Evolutionary conservation across 768 basidiomycete species (phyloP), one percentile per base, ranked within the genome.

Genomic region (Sutorius australiensis): DNA sequence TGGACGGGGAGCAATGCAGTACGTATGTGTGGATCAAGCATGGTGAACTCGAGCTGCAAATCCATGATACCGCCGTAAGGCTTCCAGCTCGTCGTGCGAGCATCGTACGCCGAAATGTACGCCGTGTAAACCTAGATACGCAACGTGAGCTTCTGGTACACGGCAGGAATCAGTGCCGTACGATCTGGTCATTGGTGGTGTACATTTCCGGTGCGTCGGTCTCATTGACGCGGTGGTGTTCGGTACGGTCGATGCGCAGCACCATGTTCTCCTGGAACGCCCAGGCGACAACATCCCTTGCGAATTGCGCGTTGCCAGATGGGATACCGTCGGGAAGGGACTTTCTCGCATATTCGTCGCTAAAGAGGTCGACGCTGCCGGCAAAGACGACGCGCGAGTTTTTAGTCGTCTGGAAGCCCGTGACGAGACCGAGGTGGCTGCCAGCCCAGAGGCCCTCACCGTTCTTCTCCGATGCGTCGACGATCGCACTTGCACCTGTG

Each of bases 21-120:
- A 33, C 97, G 91, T 54, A 98, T 75, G 69, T 97, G 94, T 1
- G 97, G 97, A 69, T 99, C 97, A 37, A 99, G 83, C 97, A 99
- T 99, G 19, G 93, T 95, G 67, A 98, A 98, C 61, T 95, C 95
- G 46, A 98, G 77, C 62, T 98, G 95, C 28, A 98, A 66, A 67
- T 98, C 97, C 11, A 73, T 68, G 46, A 92, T 68, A 31, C 78
- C 80, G 12, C 85, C 83, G 67, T 84, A 85, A 0, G 92, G 86
- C 47, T 73, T 73, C 92, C 93, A 98, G 12, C 66, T 67, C 9
- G 74, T 72, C 6, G 75, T 77, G 52, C 66, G 67, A 19, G 83
- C 68, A 61, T 87, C 75, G 65, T 80, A 90, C 42, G 80, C 76
- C 13, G 91, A 90, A 46, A 98, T 77, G 24, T 84, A 78, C 1